phyloP scores from a whole-genome alignment of 2,329 filamentous ascomycete species.

The Penicillium sp. region DNA sequence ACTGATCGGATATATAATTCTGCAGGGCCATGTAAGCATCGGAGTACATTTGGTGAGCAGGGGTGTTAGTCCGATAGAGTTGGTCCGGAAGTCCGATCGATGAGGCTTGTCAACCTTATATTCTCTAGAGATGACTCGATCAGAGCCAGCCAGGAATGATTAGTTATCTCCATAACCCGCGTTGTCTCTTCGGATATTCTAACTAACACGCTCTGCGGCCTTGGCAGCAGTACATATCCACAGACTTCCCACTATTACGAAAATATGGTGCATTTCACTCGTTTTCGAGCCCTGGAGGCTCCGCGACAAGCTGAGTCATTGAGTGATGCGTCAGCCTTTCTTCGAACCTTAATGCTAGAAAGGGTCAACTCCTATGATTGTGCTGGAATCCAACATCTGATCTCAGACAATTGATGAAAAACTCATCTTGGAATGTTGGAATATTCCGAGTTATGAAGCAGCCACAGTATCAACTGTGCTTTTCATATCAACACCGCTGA shows the following conservation, averaged over 20 bases:
- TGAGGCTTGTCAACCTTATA: not conserved
- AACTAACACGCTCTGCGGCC: slow-evolving; percentile 7
- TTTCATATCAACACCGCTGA: not conserved
- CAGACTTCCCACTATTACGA: not conserved
- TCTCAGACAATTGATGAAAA: not conserved
- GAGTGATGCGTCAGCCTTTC: not conserved
- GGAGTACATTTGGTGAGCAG: not conserved
- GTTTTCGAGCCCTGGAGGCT: not conserved
- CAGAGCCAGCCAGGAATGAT: not conserved
- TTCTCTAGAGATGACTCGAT: not conserved
- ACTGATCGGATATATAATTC: not conserved
- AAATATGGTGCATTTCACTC: not conserved
- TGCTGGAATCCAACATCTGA: not conserved
- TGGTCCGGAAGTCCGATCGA: not conserved
- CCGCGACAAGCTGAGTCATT: not conserved
- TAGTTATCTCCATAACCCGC: not conserved
- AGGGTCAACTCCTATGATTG: not conserved
- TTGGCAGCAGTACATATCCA: slow-evolving; percentile 7
- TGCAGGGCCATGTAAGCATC: not conserved
- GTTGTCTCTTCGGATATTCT: not conserved
- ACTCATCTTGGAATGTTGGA: not conserved
- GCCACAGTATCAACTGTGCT: not conserved
- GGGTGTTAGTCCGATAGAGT: not conserved
- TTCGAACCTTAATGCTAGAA: not conserved
- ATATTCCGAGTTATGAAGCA: not conserved